Evolutionary conservation across 2,329 filamentous ascomycete genomes (phyloP).

Genomic region (Microdochium bolleyi): DNA sequence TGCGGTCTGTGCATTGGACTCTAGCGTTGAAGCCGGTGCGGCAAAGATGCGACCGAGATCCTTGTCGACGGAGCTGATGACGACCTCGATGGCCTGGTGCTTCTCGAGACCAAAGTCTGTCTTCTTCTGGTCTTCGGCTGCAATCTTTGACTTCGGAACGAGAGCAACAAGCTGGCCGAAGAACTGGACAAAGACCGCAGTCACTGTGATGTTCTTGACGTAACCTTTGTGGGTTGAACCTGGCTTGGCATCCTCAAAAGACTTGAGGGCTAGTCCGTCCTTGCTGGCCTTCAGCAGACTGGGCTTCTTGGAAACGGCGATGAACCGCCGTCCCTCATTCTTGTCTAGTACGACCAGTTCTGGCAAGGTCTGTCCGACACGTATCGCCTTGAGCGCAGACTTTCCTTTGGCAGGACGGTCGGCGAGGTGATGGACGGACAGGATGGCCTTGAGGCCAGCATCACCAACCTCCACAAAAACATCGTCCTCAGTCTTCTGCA

Average conservation of each 20-base stretch:
- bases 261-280: slow-evolving; percentile 61
- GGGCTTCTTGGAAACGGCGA: slow-evolving; percentile 76
- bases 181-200: slow-evolving; percentile 85
- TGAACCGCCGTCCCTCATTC: slow-evolving; percentile 64
- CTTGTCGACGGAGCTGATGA: slow-evolving; percentile 64
- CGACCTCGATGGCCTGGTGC: slow-evolving; percentile 66
- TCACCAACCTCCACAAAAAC: slow-evolving; percentile 69
- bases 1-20: slow-evolving; percentile 36
- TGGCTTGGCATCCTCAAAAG: slow-evolving; percentile 63
- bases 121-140: slow-evolving; percentile 58
- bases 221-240: slow-evolving; percentile 68
- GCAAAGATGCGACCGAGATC: slow-evolving; percentile 61
- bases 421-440: slow-evolving; percentile 71
- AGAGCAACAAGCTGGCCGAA: slow-evolving; percentile 68
- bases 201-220: slow-evolving; percentile 74
- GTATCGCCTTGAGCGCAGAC: slow-evolving; percentile 70
- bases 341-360: slow-evolving; percentile 86
- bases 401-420: slow-evolving; percentile 72
- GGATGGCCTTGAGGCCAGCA: slow-evolving; percentile 66
- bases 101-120: slow-evolving; percentile 73
- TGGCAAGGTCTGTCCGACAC: slow-evolving; percentile 73
- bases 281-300: slow-evolving; percentile 71
- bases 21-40: slow-evolving; percentile 23
- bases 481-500: slow-evolving; percentile 73
- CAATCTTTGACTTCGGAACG: slow-evolving; percentile 70